Base-by-base conservation (phyloP, 1,139 yeast species). In the Suzukiozyma palmioleophila region DNA sequence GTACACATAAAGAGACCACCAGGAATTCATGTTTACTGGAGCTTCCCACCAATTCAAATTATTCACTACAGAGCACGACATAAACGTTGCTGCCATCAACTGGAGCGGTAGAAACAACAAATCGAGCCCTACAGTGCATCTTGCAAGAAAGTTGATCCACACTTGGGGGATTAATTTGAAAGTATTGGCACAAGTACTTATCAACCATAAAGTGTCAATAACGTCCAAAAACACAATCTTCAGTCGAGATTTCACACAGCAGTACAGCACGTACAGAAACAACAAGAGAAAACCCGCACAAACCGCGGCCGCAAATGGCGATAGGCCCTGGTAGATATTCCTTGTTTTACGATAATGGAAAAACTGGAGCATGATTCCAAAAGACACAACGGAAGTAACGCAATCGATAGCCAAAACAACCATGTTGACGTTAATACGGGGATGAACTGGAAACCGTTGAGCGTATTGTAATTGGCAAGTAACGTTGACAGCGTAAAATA, bases 121-220 rank as follows among this genome's bases (percentile, higher is more conserved):
- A 32, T 42, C 49, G 15, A 44, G 36, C 0, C 64, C 64, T 15
- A 43, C 37, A 13, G 48, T 50, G 16, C 46, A 43, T 31, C 44
- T 43, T 18, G 47, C 51, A 22, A 56, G 51, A 59, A 59, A 60
- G 38, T 62, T 62, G 50, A 62, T 51, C 30, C 52, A 43, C 5
- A 60, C 36, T 37, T 66, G 70, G 1, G 74, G 72, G 3, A 53
- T 14, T 8, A 51, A 44, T 34, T 50, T 48, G 8, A 55, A 24
- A 8, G 48, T 22, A 13, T 42, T 45, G 1, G 50, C 26, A 12
- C 50, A 26, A 32, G 54, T 54, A n/a, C 52, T 44, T 0, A 52
- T 31, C 2, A 59, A 35, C 70, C 70, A 66, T 1, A 60, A 7
- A 27, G 41, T 53, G 30, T 64, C 69, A 3, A 59, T 45, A 7